A percentile compares a stretch with the other conserved stretches of the same genome.
Evolutionary conservation across 768 basidiomycete genomes (phyloP).

Genomic region (Coprinopsis marcescibilis): DNA sequence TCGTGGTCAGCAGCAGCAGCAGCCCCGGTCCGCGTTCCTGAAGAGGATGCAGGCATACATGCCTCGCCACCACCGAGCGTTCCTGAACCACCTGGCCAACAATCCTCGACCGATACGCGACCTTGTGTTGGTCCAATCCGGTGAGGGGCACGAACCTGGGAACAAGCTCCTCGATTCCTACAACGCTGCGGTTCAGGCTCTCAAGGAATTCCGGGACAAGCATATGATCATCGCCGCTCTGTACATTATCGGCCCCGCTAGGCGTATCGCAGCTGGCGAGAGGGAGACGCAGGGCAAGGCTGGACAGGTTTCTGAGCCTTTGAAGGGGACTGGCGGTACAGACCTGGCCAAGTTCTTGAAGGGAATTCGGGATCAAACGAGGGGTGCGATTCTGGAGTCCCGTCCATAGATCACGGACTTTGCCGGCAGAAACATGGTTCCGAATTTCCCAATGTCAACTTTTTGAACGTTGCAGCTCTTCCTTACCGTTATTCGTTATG

Average conservation of each 20-base stretch:
- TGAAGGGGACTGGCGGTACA: conserved; percentile 77
- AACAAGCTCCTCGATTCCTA: conserved; percentile 45
- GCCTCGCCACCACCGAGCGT: conserved; percentile 77
- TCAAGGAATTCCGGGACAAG: conserved; percentile 70
- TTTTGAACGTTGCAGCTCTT: too few species aligned
- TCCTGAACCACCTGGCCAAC: conserved; percentile 58
- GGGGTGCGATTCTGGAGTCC: conserved; percentile 27
- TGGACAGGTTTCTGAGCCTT: conserved; percentile 21
- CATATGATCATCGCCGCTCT: conserved; percentile 72
- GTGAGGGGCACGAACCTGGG: conserved; percentile 14
- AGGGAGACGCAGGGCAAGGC: conserved; percentile 1
- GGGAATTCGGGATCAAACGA: conserved; percentile 63
- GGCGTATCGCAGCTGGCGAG: conserved; percentile 19
- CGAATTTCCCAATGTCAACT: too few species aligned
- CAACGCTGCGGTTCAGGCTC: conserved; percentile 54
- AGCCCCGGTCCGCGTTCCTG: conserved; percentile 40
- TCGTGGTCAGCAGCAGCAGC: conserved; percentile 9
- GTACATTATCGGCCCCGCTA: conserved; percentile 73
- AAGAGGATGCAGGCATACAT: conserved; percentile 76
- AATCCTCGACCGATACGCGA: conserved; percentile 57
- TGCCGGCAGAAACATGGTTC: too few species aligned
- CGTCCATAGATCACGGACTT: too few species aligned
- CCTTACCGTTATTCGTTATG: too few species aligned
- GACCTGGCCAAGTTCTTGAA: conserved; percentile 73
- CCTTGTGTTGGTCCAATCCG: conserved; percentile 33